These are phyloP conservation scores for Calonectria leucothoes DNA, from an alignment of 2,329 filamentous ascomycete species.

Conservation along the genomic window DNA sequence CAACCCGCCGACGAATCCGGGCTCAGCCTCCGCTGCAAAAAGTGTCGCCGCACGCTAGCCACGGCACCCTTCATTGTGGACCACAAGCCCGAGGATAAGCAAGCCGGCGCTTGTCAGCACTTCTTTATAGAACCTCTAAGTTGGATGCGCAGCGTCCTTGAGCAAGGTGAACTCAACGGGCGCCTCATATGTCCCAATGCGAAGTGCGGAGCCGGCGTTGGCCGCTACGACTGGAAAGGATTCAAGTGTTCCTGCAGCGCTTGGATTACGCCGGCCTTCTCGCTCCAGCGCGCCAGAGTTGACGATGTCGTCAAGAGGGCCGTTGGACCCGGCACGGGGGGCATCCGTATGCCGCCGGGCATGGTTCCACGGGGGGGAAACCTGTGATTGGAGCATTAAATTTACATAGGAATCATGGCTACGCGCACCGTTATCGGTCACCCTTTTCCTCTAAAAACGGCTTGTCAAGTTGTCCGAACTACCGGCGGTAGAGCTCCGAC, in stretches of 20 bases:
- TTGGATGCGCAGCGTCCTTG: constrained; percentile 91
- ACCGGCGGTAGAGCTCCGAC: constrained; percentile 3
- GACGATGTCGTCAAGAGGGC: constrained; percentile 68
- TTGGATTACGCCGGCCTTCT: constrained; percentile 94
- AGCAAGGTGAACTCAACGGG: constrained; percentile 84
- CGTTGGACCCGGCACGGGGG: constrained; percentile 40
- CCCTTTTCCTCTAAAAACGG: neutral
- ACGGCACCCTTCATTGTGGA: constrained; percentile 72
- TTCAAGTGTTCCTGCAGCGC: constrained; percentile 90
- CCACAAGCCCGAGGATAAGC: constrained; percentile 60
- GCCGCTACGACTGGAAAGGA: constrained; percentile 96
- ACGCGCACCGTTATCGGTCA: neutral
- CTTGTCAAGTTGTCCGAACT: constrained; percentile 7
- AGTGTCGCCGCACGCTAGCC: constrained; percentile 79
- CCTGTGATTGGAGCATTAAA: constrained; percentile 37
- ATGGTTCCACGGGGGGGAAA: constrained; percentile 48
- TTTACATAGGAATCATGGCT: neutral
- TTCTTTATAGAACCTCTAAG: constrained; percentile 91
- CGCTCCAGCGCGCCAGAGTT: constrained; percentile 82
- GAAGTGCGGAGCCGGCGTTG: constrained; percentile 85
- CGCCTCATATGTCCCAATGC: constrained; percentile 83
- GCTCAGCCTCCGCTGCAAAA: constrained; percentile 79
- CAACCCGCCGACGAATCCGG: constrained; percentile 48
- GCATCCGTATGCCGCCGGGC: constrained; percentile 68
- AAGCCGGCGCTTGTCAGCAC: constrained; percentile 73